These are phyloP conservation scores for Mrakia hoshinonis DNA, from an alignment of 768 basidiomycete genomes.

Conservation along the genomic window DNA sequence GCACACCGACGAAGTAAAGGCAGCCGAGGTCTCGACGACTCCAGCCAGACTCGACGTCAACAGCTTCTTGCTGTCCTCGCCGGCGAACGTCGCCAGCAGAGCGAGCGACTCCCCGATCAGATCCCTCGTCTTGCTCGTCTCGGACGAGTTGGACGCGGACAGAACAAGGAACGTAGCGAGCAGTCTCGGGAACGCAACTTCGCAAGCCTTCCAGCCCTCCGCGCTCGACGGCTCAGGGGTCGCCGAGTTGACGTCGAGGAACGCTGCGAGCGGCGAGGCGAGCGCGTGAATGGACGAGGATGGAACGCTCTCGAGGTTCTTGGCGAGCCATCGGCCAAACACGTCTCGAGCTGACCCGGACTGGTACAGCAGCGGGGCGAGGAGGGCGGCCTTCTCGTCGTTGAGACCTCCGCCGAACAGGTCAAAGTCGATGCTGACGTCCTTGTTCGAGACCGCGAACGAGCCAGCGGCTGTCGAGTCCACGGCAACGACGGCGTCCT, in stretches of 20 bases:
- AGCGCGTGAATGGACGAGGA: constrained; percentile 9
- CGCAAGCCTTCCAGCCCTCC: constrained; percentile 22
- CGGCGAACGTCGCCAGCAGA: neutral
- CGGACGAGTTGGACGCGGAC: neutral
- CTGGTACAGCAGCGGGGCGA: constrained; percentile 23
- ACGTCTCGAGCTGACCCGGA: constrained; percentile 16
- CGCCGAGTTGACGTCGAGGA: constrained; percentile 18
- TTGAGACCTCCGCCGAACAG: constrained; percentile 13
- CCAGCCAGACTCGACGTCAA: neutral
- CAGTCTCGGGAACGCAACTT: constrained; percentile 8
- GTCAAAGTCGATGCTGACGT: constrained; percentile 18
- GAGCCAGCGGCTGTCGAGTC: constrained; percentile 12
- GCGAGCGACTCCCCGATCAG: neutral
- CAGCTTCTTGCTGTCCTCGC: neutral
- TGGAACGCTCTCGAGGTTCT: constrained; percentile 2
- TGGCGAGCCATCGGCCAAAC: constrained; percentile 17
- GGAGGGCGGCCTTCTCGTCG: constrained; percentile 20
- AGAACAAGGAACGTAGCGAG: constrained; percentile 14
- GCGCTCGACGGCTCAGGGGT: neutral
- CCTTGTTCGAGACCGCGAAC: neutral
- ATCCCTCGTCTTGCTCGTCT: neutral
- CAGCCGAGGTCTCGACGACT: constrained; percentile 1
- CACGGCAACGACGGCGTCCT: constrained; percentile 5
- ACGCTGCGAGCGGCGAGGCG: constrained; percentile 13
- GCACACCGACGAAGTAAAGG: constrained; percentile 11